Conservation (phyloP, 208 protist genomes). For the Wallacemonas sp. region DNA sequence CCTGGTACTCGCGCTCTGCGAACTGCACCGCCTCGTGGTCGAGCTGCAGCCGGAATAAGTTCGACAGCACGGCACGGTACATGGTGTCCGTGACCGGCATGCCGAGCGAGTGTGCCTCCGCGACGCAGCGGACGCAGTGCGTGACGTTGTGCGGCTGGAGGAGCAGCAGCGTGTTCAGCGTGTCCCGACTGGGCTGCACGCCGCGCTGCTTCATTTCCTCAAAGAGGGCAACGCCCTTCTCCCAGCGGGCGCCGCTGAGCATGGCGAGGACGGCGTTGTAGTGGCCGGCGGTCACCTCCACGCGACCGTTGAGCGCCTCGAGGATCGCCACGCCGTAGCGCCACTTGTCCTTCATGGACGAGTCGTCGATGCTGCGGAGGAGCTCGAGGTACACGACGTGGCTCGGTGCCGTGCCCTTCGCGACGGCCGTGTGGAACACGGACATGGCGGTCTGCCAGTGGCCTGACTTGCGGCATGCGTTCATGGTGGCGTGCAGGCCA, state of each 20-base stretch:
- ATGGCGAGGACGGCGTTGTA: conserved; percentile 83
- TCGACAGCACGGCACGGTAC: conserved; percentile 73
- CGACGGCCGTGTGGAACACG: conserved; percentile 64
- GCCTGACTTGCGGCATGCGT: conserved; percentile 67
- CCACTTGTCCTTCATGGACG: conserved; percentile 40
- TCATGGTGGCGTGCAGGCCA: conserved; percentile 78
- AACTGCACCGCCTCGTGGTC: conserved; percentile 84
- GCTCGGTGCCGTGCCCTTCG: conserved; percentile 52
- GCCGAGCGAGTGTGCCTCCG: conserved; percentile 69
- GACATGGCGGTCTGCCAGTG: conserved; percentile 56
- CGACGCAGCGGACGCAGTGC: conserved; percentile 71
- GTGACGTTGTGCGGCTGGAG: conserved; percentile 55
- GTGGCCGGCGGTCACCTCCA: conserved; percentile 80
- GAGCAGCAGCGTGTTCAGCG: conserved; percentile 65
- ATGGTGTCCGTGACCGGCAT: conserved; percentile 83
- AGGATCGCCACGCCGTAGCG: conserved; percentile 60
- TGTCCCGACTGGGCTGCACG: conserved; percentile 82
- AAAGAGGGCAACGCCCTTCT: conserved; percentile 65
- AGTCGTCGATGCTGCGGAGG: conserved; percentile 57
- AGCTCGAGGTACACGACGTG: conserved; percentile 84
- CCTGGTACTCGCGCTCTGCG: conserved; percentile 57
- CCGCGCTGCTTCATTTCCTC: conserved; percentile 67
- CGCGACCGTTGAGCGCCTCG: conserved; percentile 47
- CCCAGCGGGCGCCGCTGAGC: conserved; percentile 54
- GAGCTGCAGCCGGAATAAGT: conserved; percentile 58